A percentile compares a stretch with the other conserved stretches of the same genome.
phyloP scores from a whole-genome alignment of 2,329 filamentous ascomycete species.

The Aureobasidium subglaciale region DNA sequence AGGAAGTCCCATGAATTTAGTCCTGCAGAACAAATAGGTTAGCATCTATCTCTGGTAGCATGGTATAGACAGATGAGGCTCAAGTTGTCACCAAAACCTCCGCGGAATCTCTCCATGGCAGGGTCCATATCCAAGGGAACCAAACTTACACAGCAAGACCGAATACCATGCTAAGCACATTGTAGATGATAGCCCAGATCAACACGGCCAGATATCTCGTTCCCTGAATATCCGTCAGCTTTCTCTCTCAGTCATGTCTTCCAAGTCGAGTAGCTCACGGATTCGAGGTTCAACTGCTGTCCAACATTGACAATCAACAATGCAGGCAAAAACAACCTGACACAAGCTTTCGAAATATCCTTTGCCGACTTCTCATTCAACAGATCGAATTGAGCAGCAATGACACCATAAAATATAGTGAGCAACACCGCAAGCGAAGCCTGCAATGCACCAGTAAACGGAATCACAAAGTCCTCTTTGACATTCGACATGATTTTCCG shows the following conservation, averaged over 20 bases:
- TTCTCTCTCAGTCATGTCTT: not conserved
- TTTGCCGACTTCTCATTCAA: constrained; percentile 43
- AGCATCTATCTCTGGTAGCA: not conserved
- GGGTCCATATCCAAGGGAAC: not conserved
- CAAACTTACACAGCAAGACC: constrained; percentile 31
- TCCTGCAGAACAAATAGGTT: constrained; percentile 17
- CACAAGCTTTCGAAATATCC: constrained; percentile 46
- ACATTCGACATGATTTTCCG: constrained; percentile 3
- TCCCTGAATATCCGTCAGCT: constrained; percentile 12
- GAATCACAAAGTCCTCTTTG: constrained; percentile 27
- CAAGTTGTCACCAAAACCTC: not conserved
- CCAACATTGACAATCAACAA: constrained; percentile 49
- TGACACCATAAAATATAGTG: constrained; percentile 46
- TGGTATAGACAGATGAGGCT: no score
- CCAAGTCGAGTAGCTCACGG: constrained; percentile 30
- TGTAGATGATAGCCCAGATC: constrained; percentile 48
- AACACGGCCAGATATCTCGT: constrained; percentile 20
- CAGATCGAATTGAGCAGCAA: constrained; percentile 45
- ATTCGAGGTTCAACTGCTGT: constrained; percentile 42
- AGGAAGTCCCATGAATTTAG: constrained; percentile 43
- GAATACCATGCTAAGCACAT: constrained; percentile 41
- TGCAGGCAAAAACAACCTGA: constrained; percentile 48
- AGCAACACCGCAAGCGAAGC: constrained; percentile 49
- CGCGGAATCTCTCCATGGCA: not conserved
- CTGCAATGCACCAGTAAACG: constrained; percentile 48